These are phyloP conservation scores for Scutellaria galericulata DNA, from an alignment of 257 asterid species.

Conservation along the genomic window DNA sequence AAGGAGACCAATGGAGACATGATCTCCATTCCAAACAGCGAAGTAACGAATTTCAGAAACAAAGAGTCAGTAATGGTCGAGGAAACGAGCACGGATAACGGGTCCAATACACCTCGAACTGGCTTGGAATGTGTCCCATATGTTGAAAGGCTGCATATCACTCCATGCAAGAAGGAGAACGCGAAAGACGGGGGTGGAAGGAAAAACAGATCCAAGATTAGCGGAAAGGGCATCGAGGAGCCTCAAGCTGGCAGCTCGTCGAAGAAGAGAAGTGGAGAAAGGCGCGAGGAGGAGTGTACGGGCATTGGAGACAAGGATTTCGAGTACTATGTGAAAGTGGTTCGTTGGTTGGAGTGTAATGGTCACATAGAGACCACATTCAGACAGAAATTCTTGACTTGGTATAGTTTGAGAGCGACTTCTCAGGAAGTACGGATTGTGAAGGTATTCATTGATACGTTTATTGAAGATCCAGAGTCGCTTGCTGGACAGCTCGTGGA, in stretches of 20 bases:
- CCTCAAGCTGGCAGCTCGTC: slow-evolving; percentile 77
- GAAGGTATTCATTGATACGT: slow-evolving; percentile 69
- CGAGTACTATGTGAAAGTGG: slow-evolving; percentile 81
- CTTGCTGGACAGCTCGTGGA: slow-evolving; percentile 87
- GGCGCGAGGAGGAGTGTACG: slow-evolving; percentile 48
- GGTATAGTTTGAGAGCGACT: slow-evolving; percentile 91
- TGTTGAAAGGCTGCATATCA: slow-evolving; percentile 51
- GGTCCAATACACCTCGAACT: slow-evolving; percentile 52
- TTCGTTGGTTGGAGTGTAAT: slow-evolving; percentile 82
- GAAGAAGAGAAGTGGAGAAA: slow-evolving; percentile 67
- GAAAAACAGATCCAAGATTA: slow-evolving; percentile 43
- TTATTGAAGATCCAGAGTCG: slow-evolving; percentile 76
- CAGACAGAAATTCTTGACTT: slow-evolving; percentile 85
- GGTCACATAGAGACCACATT: slow-evolving; percentile 70
- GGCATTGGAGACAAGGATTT: slow-evolving; percentile 72
- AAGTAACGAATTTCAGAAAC: slow-evolving; percentile 35
- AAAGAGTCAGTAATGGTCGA: slow-evolving; percentile 43
- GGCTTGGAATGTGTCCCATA: slow-evolving; percentile 56
- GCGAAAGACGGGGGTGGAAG: slow-evolving; percentile 50
- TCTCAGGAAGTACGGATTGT: slow-evolving; percentile 74
- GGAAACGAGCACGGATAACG: slow-evolving; percentile 54
- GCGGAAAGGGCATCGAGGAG: slow-evolving; percentile 54
- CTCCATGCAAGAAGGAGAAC: slow-evolving; percentile 68
- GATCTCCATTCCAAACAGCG: slow-evolving; percentile 34
- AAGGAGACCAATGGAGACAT: slow-evolving; percentile 44